Base-by-base conservation (phyloP, 306 rosid genomes). In the Rubus parviflorus region DNA sequence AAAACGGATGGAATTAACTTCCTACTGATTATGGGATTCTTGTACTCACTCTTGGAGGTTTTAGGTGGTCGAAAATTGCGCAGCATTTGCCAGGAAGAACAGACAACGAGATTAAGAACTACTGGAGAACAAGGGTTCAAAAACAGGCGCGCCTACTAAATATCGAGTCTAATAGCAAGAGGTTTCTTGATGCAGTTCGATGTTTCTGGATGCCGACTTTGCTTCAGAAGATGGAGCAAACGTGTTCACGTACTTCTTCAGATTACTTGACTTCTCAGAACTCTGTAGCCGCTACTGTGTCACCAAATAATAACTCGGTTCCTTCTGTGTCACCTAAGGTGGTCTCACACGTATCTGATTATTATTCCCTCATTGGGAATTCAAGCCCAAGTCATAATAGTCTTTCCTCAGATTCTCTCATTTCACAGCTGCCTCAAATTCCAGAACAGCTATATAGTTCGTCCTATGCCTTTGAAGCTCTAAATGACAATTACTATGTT, bases 21-120 rank as follows among this genome's bases (percentile, higher is more conserved):
- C 35, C 35, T 30, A 30, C 35, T 30, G 35, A 30, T 30, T 30
- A 30, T 30, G 35, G 35, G 35, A 30, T 30, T 30, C 35, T 12
- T 61, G 17, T 16, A n/a, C 74, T 72, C 35, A n/a, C 68, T 65
- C 20, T 17, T 4, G 16, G 0, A 5, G 13, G 54, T 30, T 52
- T 42, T 43, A 94, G 97, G 81, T 94, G 98, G 98, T 92, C 97
- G 14, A 94, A 89, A 77, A 94, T 94, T 83, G 97, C 97, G 6
- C 97, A 92, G 35, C 94, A 86, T 75, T 87, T 94, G 42, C 98
- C 97, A 0, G 98, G 97, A 83, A 89, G 96, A 86, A 94, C 98
- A 10, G 98, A 94, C 78, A 94, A 94, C 22, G 98, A 94, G 83
- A 94, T 94, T 1, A 94, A 94, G 86, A 94, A 94, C 74, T 92